Conservation (phyloP, 192 early-diverging fungal genomes). For the Dimargaris cristalligena region DNA sequence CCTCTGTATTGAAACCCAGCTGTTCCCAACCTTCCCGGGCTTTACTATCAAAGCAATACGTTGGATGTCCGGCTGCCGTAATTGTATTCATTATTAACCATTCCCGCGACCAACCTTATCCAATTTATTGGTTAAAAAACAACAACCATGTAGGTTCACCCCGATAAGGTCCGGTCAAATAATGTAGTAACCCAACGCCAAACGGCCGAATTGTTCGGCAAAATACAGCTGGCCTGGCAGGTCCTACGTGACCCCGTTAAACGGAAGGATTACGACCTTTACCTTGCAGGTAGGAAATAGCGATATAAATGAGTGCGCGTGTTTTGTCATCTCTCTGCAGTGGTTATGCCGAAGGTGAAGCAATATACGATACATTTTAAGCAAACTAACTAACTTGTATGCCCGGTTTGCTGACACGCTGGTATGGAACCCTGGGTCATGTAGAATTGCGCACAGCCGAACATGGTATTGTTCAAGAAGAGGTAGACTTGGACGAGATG, state of each 20-base stretch:
- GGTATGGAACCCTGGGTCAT: not conserved
- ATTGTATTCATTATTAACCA: constrained; percentile 3
- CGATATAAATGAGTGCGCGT: not conserved
- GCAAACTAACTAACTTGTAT: not conserved
- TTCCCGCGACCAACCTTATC: not conserved
- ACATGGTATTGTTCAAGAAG: not conserved
- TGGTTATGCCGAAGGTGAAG: not conserved
- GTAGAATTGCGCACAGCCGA: not conserved
- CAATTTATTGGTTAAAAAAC: not conserved
- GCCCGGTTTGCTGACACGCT: not conserved
- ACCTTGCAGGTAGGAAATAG: constrained; percentile 22
- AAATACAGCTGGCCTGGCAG: constrained; percentile 37
- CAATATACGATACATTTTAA: not conserved
- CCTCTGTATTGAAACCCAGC: not conserved
- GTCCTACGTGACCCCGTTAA: constrained; percentile 24
- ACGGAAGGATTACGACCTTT: constrained; percentile 30
- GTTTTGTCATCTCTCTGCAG: not conserved
- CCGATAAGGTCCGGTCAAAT: constrained; percentile 10
- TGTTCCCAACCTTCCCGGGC: no score
- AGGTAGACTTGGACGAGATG: not conserved
- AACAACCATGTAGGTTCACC: constrained; percentile 10
- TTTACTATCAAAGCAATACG: not conserved
- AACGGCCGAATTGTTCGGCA: constrained; percentile 17
- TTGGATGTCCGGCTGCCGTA: not conserved
- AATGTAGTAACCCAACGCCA: not conserved